A percentile compares a stretch with the other conserved stretches of the same genome.
Evolutionary conservation across 2,329 filamentous ascomycete species (phyloP).

Genomic region (Madurella mycetomatis): DNA sequence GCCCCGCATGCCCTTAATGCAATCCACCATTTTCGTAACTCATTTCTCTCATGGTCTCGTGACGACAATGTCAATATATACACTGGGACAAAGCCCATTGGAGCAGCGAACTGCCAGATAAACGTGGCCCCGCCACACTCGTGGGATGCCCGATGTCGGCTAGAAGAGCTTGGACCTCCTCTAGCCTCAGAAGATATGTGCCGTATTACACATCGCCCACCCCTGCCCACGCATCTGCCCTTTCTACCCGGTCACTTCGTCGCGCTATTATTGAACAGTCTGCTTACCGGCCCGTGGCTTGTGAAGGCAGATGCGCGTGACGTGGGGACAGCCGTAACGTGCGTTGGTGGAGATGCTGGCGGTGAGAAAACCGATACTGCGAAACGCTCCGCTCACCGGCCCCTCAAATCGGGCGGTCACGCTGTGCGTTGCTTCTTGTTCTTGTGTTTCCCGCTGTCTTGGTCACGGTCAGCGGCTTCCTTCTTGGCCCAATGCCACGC

Average conservation of each 20-base stretch:
- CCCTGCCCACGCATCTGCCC: too few relatives aligned
- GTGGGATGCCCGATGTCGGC: too few relatives aligned
- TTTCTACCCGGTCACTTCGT: too few relatives aligned
- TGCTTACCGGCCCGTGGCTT: too few relatives aligned
- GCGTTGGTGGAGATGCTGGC: background rate
- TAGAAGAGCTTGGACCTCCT: too few relatives aligned
- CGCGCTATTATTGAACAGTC: too few relatives aligned
- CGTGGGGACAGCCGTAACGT: too few relatives aligned
- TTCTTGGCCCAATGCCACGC: conserved; percentile 6
- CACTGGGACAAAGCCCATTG: background rate
- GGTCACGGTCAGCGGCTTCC: conserved; percentile 15
- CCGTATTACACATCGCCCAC: too few relatives aligned
- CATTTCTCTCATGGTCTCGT: conserved; percentile 6
- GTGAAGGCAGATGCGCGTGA: too few relatives aligned
- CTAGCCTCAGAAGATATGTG: too few relatives aligned
- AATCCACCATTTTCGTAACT: conserved; percentile 5
- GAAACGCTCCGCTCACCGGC: too few relatives aligned
- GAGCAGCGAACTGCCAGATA: background rate
- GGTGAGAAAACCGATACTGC: background rate
- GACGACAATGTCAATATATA: background rate
- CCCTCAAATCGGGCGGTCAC: conserved; percentile 1
- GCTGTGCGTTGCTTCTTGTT: conserved; percentile 24
- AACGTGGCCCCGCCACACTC: background rate
- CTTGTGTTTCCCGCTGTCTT: conserved; percentile 19
- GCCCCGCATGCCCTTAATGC: background rate